A percentile compares a stretch with the other conserved stretches of the same genome.
Evolutionary conservation across 2,329 filamentous ascomycete species (phyloP).

Genomic region (Neopestalotiopsis rosae): DNA sequence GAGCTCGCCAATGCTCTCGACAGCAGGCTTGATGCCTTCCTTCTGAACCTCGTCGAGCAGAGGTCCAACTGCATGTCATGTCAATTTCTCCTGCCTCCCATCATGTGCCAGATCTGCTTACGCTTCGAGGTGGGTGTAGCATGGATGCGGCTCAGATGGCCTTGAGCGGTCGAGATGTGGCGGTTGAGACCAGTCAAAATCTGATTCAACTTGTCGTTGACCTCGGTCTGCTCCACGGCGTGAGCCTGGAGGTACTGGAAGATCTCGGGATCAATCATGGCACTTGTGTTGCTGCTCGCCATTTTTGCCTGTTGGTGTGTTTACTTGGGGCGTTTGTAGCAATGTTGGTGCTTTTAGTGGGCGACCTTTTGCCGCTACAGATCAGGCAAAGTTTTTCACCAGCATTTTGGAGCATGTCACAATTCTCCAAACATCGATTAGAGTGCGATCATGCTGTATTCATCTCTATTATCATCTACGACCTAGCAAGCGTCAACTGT

Average conservation of each 20-base stretch:
- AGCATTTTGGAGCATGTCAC: not conserved
- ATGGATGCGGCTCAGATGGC: constrained; percentile 86
- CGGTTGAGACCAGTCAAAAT: constrained; percentile 84
- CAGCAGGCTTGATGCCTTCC: constrained; percentile 73
- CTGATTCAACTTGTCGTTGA: constrained; percentile 83
- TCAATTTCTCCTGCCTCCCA: not conserved
- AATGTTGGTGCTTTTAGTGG: not conserved
- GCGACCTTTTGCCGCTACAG: not conserved
- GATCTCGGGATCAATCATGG: constrained; percentile 79
- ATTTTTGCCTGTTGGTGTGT: constrained; percentile 21
- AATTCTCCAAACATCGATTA: not conserved
- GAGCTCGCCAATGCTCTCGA: constrained; percentile 73
- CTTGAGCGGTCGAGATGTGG: constrained; percentile 80
- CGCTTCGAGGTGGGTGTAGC: constrained; percentile 74
- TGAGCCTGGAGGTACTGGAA: constrained; percentile 87
- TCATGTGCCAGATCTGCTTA: constrained; percentile 34
- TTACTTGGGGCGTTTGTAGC: no score
- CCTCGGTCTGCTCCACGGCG: constrained; percentile 83
- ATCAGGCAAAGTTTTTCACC: constrained; percentile 11
- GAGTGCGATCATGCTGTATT: not conserved
- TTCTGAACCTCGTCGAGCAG: constrained; percentile 73
- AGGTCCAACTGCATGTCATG: constrained; percentile 59
- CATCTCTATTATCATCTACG: not conserved
- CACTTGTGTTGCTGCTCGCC: constrained; percentile 33
- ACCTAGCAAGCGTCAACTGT: not conserved